Percentiles rank a stretch among this genome's conserved stretches.
phyloP scores from a whole-genome alignment of 768 basidiomycete species.

The Rhodosporidiobolus sp. region DNA sequence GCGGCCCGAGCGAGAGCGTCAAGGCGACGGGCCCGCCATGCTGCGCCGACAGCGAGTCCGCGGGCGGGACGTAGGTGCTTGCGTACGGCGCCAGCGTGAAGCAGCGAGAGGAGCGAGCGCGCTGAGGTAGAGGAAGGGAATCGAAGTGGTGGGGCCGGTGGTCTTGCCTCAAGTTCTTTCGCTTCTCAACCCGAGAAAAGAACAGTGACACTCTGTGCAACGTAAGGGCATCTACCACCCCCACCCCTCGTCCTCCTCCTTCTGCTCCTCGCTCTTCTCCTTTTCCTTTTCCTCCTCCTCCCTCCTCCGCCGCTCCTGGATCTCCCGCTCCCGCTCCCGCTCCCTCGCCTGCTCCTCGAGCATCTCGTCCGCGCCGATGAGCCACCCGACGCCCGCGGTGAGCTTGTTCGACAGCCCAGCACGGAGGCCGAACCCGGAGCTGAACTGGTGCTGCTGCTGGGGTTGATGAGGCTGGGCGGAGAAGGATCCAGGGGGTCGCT shows the following conservation, averaged over 20 bases:
- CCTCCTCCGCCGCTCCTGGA: not conserved
- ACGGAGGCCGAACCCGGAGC: slow-evolving; percentile 60
- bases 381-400: slow-evolving; percentile 91
- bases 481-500: slow-evolving; percentile 43
- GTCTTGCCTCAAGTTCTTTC: not conserved
- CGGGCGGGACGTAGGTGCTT: not conserved
- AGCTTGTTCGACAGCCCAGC: slow-evolving; percentile 73
- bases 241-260: not conserved
- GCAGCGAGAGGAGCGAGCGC: too few species aligned
- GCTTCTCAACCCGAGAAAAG: not conserved
- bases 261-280: not conserved
- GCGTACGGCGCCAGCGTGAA: slow-evolving; percentile 32
- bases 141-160: not conserved
- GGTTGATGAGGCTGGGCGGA: slow-evolving; percentile 1
- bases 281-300: not conserved
- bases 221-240: not conserved
- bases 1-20: not conserved
- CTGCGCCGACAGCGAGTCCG: not conserved
- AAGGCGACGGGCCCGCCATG: slow-evolving; percentile 7
- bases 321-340: not conserved
- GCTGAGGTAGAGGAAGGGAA: not conserved
- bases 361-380: slow-evolving; percentile 71
- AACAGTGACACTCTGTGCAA: not conserved
- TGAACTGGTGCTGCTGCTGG: slow-evolving; percentile 48
- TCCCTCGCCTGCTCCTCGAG: slow-evolving; percentile 1